Evolutionary conservation across 2,329 filamentous ascomycete genomes (phyloP), one percentile per base, ranked within the genome.

Genomic region (Neoarthrinium moseri): DNA sequence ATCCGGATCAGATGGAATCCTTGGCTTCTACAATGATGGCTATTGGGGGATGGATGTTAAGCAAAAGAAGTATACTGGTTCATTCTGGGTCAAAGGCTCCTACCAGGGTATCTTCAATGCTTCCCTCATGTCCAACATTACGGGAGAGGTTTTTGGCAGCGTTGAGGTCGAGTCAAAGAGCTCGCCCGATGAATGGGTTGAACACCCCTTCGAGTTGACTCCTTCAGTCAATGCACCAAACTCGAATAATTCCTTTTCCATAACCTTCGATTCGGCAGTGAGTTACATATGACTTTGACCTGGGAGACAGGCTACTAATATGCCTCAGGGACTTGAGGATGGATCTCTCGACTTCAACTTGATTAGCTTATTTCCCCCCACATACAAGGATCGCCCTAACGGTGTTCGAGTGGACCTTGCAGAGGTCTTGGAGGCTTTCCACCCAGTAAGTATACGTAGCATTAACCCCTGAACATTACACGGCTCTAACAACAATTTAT

Each of bases 331-430:
- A 6, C 63, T 63, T 17, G 51, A 60, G 18, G 62, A 65, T 4
- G 66, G 66, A 4, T 71, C 70, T 4, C 63, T 83, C 1, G 72
- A 81, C 57, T 81, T 83, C 46, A 78, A 78, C 55, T 57, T 83
- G 17, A 76, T 83, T 57, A 80, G 75, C 46, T 56, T 84, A 12
- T 84, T 83, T 62, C 80, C 79, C 2, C 77, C 77, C 1, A 83
- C 80, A 0, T 83, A 76, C 60, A 82, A 82, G 51, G 66, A 70
- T 49, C 70, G 76, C 34, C 64, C 71, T 37, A 86, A 86, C 53
- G 83, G 83, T 0, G 64, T 83, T 32, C 67, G 81, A 5, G 61
- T 71, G 7, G 80, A 84, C 41, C 63, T 85, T 41, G 75, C 74
- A 6, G 69, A 77, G 42, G 71, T 73, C 6, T 61, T 85, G 2